These are phyloP conservation scores for Fusarium brevicatenulatum DNA, from an alignment of 2,329 filamentous ascomycete species.

Conservation along the genomic window DNA sequence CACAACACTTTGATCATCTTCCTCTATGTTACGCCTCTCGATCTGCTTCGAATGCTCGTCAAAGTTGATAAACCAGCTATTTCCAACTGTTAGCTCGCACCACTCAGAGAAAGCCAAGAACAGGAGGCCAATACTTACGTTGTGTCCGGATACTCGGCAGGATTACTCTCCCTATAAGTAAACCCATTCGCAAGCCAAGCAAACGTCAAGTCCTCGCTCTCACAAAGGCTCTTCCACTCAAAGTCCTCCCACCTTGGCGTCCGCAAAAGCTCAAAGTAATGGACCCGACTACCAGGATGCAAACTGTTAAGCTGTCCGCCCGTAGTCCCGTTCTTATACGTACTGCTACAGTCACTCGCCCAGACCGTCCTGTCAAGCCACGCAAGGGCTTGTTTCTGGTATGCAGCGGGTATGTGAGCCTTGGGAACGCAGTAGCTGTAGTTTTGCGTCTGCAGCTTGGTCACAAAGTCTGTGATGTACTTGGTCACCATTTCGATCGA, in stretches of 20 bases:
- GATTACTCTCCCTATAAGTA: background rate
- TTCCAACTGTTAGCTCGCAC: background rate
- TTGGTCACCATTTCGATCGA: background rate
- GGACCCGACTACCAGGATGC: background rate
- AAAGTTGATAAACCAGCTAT: background rate
- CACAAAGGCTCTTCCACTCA: background rate
- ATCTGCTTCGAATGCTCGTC: background rate
- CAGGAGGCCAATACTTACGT: background rate
- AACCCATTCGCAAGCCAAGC: background rate
- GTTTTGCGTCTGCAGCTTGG: background rate
- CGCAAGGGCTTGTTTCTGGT: background rate
- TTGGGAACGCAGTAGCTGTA: background rate
- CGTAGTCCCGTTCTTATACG: background rate
- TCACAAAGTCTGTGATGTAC: background rate
- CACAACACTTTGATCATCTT: background rate
- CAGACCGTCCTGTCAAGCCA: background rate
- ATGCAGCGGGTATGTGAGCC: background rate
- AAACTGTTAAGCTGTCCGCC: background rate
- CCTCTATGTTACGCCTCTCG: background rate
- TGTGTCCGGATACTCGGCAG: background rate
- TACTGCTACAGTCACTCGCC: background rate
- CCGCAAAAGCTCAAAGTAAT: background rate
- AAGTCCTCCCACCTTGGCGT: background rate
- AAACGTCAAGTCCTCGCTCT: background rate
- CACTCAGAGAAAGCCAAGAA: background rate